A percentile compares a stretch with the other conserved stretches of the same genome.
Conservation (phyloP, 23 red algal genomes). For the Gracilaria caudata region DNA sequence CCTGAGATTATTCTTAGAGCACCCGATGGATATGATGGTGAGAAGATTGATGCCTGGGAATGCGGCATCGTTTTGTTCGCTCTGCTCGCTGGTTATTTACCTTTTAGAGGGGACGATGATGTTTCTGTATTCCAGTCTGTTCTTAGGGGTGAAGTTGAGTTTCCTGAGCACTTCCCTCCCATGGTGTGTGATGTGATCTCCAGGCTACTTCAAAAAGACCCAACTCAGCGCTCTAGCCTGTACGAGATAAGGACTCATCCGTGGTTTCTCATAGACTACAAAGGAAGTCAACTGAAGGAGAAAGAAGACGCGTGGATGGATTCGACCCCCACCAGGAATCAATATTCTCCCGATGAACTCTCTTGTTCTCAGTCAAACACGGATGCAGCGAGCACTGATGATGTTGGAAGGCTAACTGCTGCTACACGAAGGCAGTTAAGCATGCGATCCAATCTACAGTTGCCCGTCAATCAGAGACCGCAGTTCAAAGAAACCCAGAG, state of each 20-base stretch:
- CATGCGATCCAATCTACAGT: conserved; percentile 4
- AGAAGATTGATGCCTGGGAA: conserved; percentile 80
- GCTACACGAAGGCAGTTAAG: conserved; percentile 20
- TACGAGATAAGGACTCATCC: conserved; percentile 51
- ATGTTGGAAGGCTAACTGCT: conserved; percentile 5
- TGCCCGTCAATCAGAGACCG: not conserved
- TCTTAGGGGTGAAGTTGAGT: conserved; percentile 39
- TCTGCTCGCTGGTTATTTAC: conserved; percentile 71
- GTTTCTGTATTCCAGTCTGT: conserved; percentile 55
- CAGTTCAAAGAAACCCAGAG: conserved; percentile 9
- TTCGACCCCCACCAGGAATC: not conserved
- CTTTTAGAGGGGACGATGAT: conserved; percentile 70
- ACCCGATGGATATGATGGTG: conserved; percentile 67
- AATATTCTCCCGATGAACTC: not conserved
- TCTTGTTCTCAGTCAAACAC: not conserved
- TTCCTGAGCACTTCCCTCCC: conserved; percentile 62
- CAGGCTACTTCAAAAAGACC: conserved; percentile 65
- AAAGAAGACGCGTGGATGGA: not conserved
- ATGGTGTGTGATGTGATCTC: conserved; percentile 53
- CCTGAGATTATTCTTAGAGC: conserved; percentile 68
- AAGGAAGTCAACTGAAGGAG: conserved; percentile 18
- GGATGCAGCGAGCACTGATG: not conserved
- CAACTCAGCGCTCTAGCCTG: conserved; percentile 47
- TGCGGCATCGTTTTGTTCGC: conserved; percentile 79
- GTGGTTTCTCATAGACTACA: conserved; percentile 75